These are phyloP conservation scores for Cyberlindnera subsufficiens DNA, from an alignment of 805 yeast genomes.

Conservation along the genomic window DNA sequence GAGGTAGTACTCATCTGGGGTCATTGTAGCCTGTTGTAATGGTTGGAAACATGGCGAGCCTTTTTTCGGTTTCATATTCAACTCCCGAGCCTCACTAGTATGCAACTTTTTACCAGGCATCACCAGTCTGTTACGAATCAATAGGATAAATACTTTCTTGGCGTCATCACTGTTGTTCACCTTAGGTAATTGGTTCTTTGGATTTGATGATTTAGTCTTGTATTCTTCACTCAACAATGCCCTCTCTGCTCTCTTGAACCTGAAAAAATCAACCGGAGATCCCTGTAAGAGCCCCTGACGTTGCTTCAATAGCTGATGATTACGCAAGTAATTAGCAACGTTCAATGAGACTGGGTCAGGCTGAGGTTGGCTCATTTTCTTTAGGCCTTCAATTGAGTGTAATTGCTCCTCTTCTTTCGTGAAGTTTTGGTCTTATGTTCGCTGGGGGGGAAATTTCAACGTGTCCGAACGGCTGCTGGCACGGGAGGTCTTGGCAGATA, in stretches of 20 bases:
- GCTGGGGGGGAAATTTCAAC: conserved; percentile 1
- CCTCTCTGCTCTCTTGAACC: conserved; percentile 76
- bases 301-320: conserved; percentile 63
- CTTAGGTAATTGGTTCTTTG: conserved; percentile 41
- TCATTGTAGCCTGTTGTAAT: conserved; percentile 50
- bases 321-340: conserved; percentile 66
- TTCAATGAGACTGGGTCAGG: conserved; percentile 54
- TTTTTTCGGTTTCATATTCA: conserved; percentile 57
- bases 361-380: conserved; percentile 5
- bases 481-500: conserved; percentile 1
- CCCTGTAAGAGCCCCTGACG: conserved; percentile 76
- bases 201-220: conserved; percentile 41
- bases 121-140: conserved; percentile 70
- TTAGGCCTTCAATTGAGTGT: conserved; percentile 5
- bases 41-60: conserved; percentile 56
- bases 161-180: conserved; percentile 51
- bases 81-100: conserved; percentile 57
- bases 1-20: conserved; percentile 66
- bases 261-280: conserved; percentile 73
- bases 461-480: conserved; percentile 3
- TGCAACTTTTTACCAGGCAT: conserved; percentile 73
- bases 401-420: background rate
- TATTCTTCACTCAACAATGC: conserved; percentile 75
- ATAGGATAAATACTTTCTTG: conserved; percentile 51
- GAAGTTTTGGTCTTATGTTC: background rate